phyloP scores from a whole-genome alignment of 306 rosid species.

The Notholithocarpus densiflorus region DNA sequence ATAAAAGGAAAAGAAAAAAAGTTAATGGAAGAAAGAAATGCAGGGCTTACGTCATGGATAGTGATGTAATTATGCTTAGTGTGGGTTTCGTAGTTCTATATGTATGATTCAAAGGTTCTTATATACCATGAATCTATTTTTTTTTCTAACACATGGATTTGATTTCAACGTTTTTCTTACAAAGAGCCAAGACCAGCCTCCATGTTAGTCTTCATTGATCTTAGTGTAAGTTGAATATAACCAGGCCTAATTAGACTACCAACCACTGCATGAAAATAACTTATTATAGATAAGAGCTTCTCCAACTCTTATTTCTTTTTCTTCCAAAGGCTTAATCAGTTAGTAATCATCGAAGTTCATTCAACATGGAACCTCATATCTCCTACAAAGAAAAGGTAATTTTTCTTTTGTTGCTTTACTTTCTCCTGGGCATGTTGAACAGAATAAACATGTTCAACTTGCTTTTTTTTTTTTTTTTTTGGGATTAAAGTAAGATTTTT shows the following conservation, averaged over 20 bases:
- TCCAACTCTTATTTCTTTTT: background rate
- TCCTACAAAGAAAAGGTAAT: constrained; percentile 12
- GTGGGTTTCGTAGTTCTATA: background rate
- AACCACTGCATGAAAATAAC: background rate
- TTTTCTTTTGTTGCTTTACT: background rate
- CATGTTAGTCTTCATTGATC: constrained; percentile 3
- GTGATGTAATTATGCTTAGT: constrained; percentile 13
- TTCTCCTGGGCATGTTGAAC: background rate
- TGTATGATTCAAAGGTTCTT: constrained; percentile 8
- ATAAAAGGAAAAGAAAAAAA: too few relatives aligned
- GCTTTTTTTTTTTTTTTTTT: background rate
- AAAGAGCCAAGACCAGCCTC: background rate
- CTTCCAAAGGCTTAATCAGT: background rate
- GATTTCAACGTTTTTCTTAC: constrained; percentile 25
- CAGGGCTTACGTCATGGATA: background rate
- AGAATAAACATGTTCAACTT: background rate
- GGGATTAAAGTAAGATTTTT: too few relatives aligned
- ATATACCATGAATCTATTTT: background rate
- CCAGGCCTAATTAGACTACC: background rate
- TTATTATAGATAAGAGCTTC: background rate
- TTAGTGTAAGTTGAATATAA: constrained; percentile 11
- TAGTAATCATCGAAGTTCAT: background rate
- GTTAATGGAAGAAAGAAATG: background rate
- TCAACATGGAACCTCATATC: constrained; percentile 15
- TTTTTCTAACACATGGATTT: constrained; percentile 44